These are phyloP conservation scores for Phaseolus coccineus DNA, from an alignment of 331 rosid species.

Conservation along the genomic window DNA sequence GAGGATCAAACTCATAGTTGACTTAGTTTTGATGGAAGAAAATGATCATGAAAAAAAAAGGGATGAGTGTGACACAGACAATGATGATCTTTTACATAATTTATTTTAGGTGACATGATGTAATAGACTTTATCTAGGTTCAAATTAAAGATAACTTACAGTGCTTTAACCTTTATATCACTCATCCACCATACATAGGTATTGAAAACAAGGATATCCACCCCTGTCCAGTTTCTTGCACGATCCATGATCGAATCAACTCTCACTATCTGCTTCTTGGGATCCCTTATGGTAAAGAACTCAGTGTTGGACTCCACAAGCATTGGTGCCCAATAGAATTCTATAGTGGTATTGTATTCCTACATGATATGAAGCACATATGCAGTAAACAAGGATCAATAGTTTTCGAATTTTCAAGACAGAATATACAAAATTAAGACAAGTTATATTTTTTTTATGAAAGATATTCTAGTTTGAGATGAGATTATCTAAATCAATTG, in stretches of 20 bases:
- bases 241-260: conserved; percentile 74
- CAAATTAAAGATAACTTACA: conserved; percentile 52
- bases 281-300: conserved; percentile 58
- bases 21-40: background rate
- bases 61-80: background rate
- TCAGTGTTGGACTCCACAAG: conserved; percentile 84
- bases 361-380: conserved; percentile 22
- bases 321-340: conserved; percentile 93
- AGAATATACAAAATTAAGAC: background rate
- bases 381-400: background rate
- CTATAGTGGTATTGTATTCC: conserved; percentile 81
- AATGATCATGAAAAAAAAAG: background rate
- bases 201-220: conserved; percentile 80
- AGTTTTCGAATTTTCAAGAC: background rate
- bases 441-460: no score
- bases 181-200: conserved; percentile 92
- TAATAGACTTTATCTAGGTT: background rate
- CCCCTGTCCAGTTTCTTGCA: conserved; percentile 73
- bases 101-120: background rate
- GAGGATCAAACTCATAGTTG: background rate
- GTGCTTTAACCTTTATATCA: conserved; percentile 59
- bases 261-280: conserved; percentile 72
- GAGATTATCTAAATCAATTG: no score
- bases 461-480: no score
- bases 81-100: background rate